phyloP scores from a whole-genome alignment of 495 filamentous ascomycete genomes.

The Talaromyces ruber region DNA sequence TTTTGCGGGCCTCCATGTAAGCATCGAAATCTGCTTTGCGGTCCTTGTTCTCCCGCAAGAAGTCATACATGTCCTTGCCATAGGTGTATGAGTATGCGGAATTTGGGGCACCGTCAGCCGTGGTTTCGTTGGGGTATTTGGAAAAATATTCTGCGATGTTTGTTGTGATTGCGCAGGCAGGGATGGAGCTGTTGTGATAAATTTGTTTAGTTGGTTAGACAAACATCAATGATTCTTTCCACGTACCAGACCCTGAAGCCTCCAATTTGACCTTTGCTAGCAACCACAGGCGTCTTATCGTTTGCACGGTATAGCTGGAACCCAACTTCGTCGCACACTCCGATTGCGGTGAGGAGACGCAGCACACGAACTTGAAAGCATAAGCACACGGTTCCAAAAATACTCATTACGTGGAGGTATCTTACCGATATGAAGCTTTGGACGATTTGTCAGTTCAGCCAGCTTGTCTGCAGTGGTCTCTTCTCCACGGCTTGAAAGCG shows the following conservation, averaged over 20 bases:
- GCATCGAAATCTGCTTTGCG: not conserved
- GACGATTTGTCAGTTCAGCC: not conserved
- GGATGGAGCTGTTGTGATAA: not conserved
- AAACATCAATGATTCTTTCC: too few species aligned
- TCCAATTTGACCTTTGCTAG: not conserved
- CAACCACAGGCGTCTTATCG: not conserved
- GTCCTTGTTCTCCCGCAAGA: not conserved
- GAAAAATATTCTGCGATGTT: conserved; percentile 7
- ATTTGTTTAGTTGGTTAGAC: too few species aligned
- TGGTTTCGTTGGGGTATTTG: conserved; percentile 3
- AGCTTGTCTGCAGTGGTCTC: not conserved
- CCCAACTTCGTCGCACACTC: not conserved
- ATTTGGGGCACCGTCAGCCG: not conserved
- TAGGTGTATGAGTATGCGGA: not conserved
- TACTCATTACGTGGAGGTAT: not conserved
- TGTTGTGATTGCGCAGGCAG: conserved; percentile 8
- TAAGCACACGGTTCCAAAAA: not conserved
- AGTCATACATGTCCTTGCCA: not conserved
- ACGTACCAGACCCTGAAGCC: not conserved
- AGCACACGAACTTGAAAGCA: not conserved
- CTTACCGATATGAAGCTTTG: not conserved
- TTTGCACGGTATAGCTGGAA: not conserved
- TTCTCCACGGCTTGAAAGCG: not conserved
- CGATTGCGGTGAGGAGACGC: not conserved
- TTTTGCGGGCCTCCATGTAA: not conserved